Evolutionary conservation across 2,329 filamentous ascomycete species (phyloP).

Genomic region (Botrytis hyacinthi): DNA sequence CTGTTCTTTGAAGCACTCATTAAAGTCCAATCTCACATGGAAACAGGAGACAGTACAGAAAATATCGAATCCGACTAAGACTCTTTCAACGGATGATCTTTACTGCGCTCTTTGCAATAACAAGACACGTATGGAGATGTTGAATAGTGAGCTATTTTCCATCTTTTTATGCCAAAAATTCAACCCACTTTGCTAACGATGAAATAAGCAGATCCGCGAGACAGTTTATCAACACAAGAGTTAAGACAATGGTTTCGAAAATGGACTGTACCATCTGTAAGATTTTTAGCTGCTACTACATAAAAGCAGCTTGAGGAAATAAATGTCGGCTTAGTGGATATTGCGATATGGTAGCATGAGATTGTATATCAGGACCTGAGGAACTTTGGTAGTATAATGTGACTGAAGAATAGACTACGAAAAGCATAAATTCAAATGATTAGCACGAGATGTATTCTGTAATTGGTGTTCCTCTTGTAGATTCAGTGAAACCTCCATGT

Average conservation of each 20-base stretch:
- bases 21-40: neutral
- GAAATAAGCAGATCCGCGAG: neutral
- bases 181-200: neutral
- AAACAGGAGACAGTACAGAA: neutral
- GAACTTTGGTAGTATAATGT: neutral
- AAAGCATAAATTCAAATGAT: neutral
- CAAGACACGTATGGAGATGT: neutral
- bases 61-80: neutral
- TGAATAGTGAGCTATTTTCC: neutral
- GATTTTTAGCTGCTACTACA: neutral
- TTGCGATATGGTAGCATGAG: neutral
- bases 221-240: too few species aligned
- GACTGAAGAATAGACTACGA: too few species aligned
- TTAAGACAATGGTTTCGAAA: too few species aligned
- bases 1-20: neutral
- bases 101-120: neutral
- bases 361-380: neutral
- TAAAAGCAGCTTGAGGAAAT: neutral
- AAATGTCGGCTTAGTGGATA: neutral
- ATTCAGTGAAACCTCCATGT: neutral
- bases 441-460: neutral
- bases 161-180: neutral
- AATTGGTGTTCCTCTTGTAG: too few species aligned
- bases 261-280: neutral
- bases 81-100: neutral